Evolutionary conservation across 208 protist species (phyloP).

Genomic region (Trypanosoma scelopori): DNA sequence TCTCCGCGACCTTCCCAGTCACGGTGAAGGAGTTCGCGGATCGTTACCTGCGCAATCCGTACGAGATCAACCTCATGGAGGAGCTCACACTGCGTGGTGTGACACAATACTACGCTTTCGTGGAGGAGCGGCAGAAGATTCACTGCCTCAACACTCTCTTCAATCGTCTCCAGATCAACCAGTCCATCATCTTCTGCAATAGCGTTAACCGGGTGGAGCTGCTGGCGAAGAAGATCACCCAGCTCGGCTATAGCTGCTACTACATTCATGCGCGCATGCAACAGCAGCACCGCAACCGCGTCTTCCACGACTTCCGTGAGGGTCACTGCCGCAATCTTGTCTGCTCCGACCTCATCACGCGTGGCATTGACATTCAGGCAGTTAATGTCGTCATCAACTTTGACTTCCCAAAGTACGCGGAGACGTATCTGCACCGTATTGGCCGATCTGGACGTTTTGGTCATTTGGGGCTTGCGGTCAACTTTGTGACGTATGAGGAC

Average conservation of each 20-base stretch:
- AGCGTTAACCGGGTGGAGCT: constrained; percentile 98
- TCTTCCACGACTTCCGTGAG: constrained; percentile 99
- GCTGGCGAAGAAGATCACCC: constrained; percentile 99
- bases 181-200: constrained; percentile 99
- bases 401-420: constrained; percentile 98
- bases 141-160: constrained; percentile 99
- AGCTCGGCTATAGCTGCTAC: constrained; percentile 99
- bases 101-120: constrained; percentile 99
- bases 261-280: constrained; percentile 99
- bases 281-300: constrained; percentile 97
- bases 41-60: constrained; percentile 92
- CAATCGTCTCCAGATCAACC: constrained; percentile 98
- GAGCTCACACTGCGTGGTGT: constrained; percentile 98
- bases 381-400: constrained; percentile 99
- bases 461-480: constrained; percentile 98
- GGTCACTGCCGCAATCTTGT: constrained; percentile 98
- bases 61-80: constrained; percentile 99
- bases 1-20: constrained; percentile 99
- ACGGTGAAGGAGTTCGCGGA: constrained; percentile 95
- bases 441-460: constrained; percentile 96
- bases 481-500: constrained; percentile 98
- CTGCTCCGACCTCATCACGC: constrained; percentile 99
- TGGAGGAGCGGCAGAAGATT: constrained; percentile 99
- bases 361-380: constrained; percentile 99
- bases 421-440: constrained; percentile 98